phyloP scores from a whole-genome alignment of 108 stramenopile genomes.

The Pseudonitzschia delicatissima region DNA sequence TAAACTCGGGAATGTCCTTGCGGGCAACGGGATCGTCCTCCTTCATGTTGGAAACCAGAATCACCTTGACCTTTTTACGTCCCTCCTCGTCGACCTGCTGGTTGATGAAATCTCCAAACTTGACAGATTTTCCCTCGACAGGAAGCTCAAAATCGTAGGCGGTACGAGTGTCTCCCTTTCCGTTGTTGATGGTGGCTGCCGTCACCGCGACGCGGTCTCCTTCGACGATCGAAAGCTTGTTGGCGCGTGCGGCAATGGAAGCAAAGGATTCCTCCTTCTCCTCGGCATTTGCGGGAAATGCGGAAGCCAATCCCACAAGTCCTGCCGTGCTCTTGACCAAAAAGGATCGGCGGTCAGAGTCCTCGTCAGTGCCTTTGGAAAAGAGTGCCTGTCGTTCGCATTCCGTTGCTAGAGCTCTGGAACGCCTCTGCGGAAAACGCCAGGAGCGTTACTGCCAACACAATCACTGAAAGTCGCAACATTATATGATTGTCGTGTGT shows the following conservation, averaged over 20 bases:
- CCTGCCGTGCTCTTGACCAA: neutral
- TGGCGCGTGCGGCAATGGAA: conserved; percentile 68
- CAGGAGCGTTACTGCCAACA: neutral
- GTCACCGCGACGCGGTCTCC: conserved; percentile 28
- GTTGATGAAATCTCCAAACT: conserved; percentile 52
- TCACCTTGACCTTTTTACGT: conserved; percentile 59
- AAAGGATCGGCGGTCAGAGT: conserved; percentile 4
- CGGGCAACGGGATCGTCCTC: conserved; percentile 89
- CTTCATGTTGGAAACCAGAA: conserved; percentile 86
- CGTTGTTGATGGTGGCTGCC: conserved; percentile 11
- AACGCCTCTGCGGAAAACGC: conserved; percentile 1
- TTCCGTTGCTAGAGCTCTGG: neutral
- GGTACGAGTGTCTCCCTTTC: conserved; percentile 50
- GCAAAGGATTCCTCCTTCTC: conserved; percentile 51
- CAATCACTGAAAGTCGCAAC: too few relatives aligned
- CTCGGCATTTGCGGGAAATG: neutral
- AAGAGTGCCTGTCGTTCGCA: neutral
- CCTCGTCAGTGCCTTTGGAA: neutral
- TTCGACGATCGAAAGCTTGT: conserved; percentile 42
- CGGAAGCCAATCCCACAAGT: neutral
- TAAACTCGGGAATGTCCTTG: conserved; percentile 86
- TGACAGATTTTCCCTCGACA: conserved; percentile 43
- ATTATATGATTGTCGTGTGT: too few relatives aligned
- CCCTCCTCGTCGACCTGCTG: conserved; percentile 50
- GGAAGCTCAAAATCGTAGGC: conserved; percentile 80